A percentile compares a stretch with the other conserved stretches of the same genome.
Conservation (phyloP, 352 stramenopile genomes). For the Pythium apleroticum region DNA sequence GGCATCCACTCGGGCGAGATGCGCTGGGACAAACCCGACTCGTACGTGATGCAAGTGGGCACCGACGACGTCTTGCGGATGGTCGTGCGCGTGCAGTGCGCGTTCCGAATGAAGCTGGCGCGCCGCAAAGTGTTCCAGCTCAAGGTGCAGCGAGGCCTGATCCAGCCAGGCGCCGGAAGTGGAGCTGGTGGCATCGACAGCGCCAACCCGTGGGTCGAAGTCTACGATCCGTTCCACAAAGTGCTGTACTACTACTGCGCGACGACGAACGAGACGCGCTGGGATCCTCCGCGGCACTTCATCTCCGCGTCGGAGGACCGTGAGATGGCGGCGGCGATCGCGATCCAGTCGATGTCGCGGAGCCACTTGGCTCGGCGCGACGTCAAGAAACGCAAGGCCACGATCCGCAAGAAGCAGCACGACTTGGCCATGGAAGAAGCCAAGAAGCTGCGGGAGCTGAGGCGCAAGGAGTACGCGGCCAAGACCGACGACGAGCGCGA, state of each 20-base stretch:
- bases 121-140: slow-evolving; percentile 39
- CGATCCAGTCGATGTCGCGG: slow-evolving; percentile 54
- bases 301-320: slow-evolving; percentile 41
- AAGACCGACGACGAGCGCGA: slow-evolving; percentile 39
- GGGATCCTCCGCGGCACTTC: slow-evolving; percentile 42
- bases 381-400: slow-evolving; percentile 32
- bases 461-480: slow-evolving; percentile 28
- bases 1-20: slow-evolving; percentile 41
- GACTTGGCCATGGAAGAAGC: slow-evolving; percentile 26
- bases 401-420: slow-evolving; percentile 30
- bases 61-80: slow-evolving; percentile 42
- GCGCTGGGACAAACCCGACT: slow-evolving; percentile 39
- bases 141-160: slow-evolving; percentile 23
- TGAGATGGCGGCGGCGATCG: slow-evolving; percentile 48
- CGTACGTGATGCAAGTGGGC: slow-evolving; percentile 35
- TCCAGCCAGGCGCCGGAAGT: background rate
- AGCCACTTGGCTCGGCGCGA: slow-evolving; percentile 37
- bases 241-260: slow-evolving; percentile 64
- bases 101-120: slow-evolving; percentile 47
- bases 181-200: background rate
- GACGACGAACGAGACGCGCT: slow-evolving; percentile 42
- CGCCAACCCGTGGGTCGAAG: slow-evolving; percentile 50
- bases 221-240: slow-evolving; percentile 58
- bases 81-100: slow-evolving; percentile 50
- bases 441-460: slow-evolving; percentile 20